Evolutionary conservation across 805 yeast genomes (phyloP).

Genomic region (Wickerhamiella slavikovae): DNA sequence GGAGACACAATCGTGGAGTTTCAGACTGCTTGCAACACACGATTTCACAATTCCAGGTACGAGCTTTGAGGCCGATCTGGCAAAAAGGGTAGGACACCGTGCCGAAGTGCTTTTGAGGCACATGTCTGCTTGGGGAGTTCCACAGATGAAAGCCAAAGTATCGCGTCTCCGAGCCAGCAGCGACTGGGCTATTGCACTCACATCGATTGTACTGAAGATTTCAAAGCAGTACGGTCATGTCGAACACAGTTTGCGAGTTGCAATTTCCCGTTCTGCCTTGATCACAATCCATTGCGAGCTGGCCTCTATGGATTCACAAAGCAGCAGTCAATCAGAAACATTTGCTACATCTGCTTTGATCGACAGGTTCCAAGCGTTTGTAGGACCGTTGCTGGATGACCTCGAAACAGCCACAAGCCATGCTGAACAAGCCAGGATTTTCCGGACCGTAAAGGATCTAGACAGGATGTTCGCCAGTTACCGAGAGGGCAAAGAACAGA

Average conservation of each 20-base stretch:
- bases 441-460: slow-evolving; percentile 15
- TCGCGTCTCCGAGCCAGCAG: slow-evolving; percentile 8
- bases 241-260: slow-evolving; percentile 14
- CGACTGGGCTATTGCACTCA: slow-evolving; percentile 15
- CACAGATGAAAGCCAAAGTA: slow-evolving; percentile 13
- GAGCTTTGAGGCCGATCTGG: slow-evolving; percentile 13
- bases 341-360: slow-evolving; percentile 8
- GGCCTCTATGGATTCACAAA: slow-evolving; percentile 5
- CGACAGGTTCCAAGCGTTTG: slow-evolving; percentile 13
- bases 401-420: slow-evolving; percentile 13
- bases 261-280: slow-evolving; percentile 14
- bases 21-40: slow-evolving; percentile 11
- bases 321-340: too few species aligned
- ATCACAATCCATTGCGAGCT: slow-evolving; percentile 16
- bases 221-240: slow-evolving; percentile 10
- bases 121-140: slow-evolving; percentile 13
- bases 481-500: slow-evolving; percentile 4
- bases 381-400: slow-evolving; percentile 12
- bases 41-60: slow-evolving; percentile 11
- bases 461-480: slow-evolving; percentile 14
- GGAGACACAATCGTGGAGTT: slow-evolving; percentile 16
- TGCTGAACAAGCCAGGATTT: slow-evolving; percentile 13
- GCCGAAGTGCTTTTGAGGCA: slow-evolving; percentile 9
- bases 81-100: slow-evolving; percentile 11
- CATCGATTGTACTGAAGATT: slow-evolving; percentile 15